These are phyloP conservation scores for Ampelomyces quisqualis DNA, from an alignment of 2,329 filamentous ascomycete genomes.

Conservation along the genomic window DNA sequence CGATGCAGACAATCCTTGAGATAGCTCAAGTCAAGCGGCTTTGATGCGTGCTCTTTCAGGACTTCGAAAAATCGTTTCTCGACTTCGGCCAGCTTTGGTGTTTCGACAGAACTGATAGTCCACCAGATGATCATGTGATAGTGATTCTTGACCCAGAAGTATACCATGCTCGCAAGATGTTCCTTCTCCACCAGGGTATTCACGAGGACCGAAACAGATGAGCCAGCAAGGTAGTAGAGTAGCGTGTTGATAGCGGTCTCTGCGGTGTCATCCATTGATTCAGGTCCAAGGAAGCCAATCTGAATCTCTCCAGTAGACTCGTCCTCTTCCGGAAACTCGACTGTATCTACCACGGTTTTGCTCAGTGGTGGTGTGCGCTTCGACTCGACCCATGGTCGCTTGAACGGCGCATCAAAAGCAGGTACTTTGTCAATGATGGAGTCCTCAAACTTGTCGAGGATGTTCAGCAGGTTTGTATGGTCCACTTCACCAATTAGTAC, in stretches of 20 bases:
- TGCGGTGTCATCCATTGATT: conserved; percentile 64
- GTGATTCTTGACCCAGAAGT: conserved; percentile 74
- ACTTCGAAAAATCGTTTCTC: conserved; percentile 84
- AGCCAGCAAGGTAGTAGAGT: conserved; percentile 85
- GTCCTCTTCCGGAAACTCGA: conserved; percentile 95
- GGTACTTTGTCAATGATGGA: conserved; percentile 83
- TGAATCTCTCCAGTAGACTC: conserved; percentile 88
- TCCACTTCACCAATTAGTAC: conserved; percentile 91
- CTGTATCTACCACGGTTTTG: conserved; percentile 71
- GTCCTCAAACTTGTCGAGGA: conserved; percentile 85
- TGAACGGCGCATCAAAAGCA: conserved; percentile 71
- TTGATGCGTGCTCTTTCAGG: conserved; percentile 74
- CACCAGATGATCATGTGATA: conserved; percentile 85
- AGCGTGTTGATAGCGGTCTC: conserved; percentile 75
- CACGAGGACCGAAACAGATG: conserved; percentile 87
- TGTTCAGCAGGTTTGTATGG: conserved; percentile 74
- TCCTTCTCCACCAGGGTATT: conserved; percentile 92
- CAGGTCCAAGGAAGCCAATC: conserved; percentile 83
- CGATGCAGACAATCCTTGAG: conserved; percentile 83
- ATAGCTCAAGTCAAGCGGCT: conserved; percentile 85
- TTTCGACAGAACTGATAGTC: conserved; percentile 81
- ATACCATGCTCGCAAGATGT: conserved; percentile 82
- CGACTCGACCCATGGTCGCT: conserved; percentile 88
- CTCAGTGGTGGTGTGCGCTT: conserved; percentile 71
- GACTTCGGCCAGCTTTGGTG: conserved; percentile 78